Percentiles rank a stretch among this genome's conserved stretches.
phyloP scores from a whole-genome alignment of 805 yeast species.

The Kazachstania kunashirensis region DNA sequence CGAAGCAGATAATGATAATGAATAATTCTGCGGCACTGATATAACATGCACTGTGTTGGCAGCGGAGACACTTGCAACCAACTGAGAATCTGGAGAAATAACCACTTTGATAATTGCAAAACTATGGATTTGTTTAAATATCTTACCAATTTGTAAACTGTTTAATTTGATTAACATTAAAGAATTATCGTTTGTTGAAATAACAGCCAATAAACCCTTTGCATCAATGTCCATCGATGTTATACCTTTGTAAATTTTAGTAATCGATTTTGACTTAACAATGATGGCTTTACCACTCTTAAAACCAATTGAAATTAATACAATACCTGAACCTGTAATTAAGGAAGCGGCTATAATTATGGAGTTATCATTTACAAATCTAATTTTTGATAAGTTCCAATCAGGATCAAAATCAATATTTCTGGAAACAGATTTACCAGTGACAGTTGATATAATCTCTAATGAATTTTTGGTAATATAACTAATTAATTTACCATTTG shows the following conservation, averaged over 20 bases:
- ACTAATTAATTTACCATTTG: constrained; percentile 54
- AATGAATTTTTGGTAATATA: constrained; percentile 50
- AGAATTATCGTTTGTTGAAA: constrained; percentile 51
- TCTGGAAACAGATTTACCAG: constrained; percentile 31
- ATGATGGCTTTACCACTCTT: constrained; percentile 23
- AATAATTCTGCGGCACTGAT: constrained; percentile 44
- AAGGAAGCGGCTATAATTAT: constrained; percentile 38
- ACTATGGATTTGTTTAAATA: constrained; percentile 54
- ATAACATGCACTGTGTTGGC: constrained; percentile 64
- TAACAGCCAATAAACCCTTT: constrained; percentile 31
- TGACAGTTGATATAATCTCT: constrained; percentile 34
- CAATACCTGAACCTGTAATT: constrained; percentile 35
- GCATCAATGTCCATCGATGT: constrained; percentile 40
- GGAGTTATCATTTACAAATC: constrained; percentile 27
- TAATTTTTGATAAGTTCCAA: constrained; percentile 28
- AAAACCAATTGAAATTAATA: constrained; percentile 23
- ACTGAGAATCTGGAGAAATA: constrained; percentile 57
- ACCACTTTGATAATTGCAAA: constrained; percentile 70
- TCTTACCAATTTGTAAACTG: constrained; percentile 42
- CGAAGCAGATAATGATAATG: constrained; percentile 24
- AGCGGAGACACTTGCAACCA: constrained; percentile 66
- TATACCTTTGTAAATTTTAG: constrained; percentile 42
- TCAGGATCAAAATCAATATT: constrained; percentile 27
- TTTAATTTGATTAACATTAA: constrained; percentile 45
- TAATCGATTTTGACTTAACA: constrained; percentile 18